Conservation (phyloP, 1,284 basidiomycete species). For the Leccinum solheimii region DNA sequence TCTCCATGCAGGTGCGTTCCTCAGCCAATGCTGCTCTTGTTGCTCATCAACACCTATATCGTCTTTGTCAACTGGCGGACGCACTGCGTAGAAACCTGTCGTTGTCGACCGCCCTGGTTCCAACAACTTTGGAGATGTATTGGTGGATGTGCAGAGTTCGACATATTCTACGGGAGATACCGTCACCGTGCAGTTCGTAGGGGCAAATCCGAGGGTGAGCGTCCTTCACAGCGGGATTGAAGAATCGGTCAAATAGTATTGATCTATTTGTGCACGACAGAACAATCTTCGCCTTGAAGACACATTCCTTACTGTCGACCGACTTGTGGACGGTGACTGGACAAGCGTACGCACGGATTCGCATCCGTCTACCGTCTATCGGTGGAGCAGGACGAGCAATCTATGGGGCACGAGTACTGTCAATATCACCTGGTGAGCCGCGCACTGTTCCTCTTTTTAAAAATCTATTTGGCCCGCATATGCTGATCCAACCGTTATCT, state of each 20-base stretch:
- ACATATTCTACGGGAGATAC: conserved; percentile 58
- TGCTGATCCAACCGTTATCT: background rate
- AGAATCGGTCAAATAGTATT: background rate
- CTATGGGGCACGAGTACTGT: conserved; percentile 65
- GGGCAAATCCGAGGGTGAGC: conserved; percentile 75
- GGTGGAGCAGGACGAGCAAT: conserved; percentile 62
- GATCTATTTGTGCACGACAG: conserved; percentile 36
- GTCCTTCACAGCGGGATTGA: background rate
- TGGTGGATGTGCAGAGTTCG: conserved; percentile 55
- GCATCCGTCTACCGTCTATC: conserved; percentile 74
- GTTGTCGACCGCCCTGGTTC: conserved; percentile 59
- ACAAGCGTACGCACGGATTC: conserved; percentile 67
- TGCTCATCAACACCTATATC: background rate
- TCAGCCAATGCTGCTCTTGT: background rate
- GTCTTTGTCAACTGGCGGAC: background rate
- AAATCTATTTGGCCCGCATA: background rate
- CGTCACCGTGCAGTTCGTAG: conserved; percentile 67
- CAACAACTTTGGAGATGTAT: conserved; percentile 64
- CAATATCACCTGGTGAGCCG: conserved; percentile 59
- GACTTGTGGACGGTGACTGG: conserved; percentile 54
- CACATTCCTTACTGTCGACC: conserved; percentile 73
- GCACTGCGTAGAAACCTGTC: conserved; percentile 51
- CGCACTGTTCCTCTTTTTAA: background rate
- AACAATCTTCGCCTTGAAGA: conserved; percentile 77
- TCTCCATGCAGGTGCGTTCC: conserved; percentile 59